phyloP scores from a whole-genome alignment of 345 rosid species.

The Garcia nutans region DNA sequence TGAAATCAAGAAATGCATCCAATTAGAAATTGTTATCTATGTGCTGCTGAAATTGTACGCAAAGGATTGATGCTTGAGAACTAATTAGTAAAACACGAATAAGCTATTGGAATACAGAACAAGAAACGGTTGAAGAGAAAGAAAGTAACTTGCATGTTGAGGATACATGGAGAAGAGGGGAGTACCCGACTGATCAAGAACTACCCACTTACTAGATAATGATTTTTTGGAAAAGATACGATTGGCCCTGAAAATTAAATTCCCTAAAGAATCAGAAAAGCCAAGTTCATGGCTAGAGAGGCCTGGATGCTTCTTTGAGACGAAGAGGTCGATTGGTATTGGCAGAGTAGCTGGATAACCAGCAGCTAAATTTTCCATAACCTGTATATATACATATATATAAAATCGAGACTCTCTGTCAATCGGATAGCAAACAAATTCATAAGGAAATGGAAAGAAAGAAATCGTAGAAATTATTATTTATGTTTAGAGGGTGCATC shows the following conservation, averaged over 20 bases:
- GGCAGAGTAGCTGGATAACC: slow-evolving; percentile 28
- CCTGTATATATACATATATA: neutral
- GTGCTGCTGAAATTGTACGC: neutral
- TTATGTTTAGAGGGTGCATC: too few relatives aligned
- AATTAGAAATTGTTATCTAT: too few relatives aligned
- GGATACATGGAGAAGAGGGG: slow-evolving; percentile 48
- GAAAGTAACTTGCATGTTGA: slow-evolving; percentile 41
- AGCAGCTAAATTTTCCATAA: slow-evolving; percentile 37
- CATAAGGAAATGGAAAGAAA: too few relatives aligned
- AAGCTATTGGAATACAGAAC: neutral
- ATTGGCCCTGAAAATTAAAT: slow-evolving; percentile 44
- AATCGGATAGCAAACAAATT: neutral
- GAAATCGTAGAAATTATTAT: too few relatives aligned
- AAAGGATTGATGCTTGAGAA: neutral
- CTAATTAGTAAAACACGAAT: too few relatives aligned
- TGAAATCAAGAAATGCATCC: too few relatives aligned
- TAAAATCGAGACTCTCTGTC: neutral
- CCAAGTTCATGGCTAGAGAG: slow-evolving; percentile 60
- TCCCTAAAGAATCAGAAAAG: slow-evolving; percentile 63
- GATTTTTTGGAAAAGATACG: slow-evolving; percentile 27
- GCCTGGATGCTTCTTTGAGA: slow-evolving; percentile 60
- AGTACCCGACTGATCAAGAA: slow-evolving; percentile 55
- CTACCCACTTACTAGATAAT: slow-evolving; percentile 20
- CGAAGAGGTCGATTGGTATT: slow-evolving; percentile 73
- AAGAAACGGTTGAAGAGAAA: neutral